Conservation (phyloP, 2,329 filamentous ascomycete species). For the Lachnellula hyalina region DNA sequence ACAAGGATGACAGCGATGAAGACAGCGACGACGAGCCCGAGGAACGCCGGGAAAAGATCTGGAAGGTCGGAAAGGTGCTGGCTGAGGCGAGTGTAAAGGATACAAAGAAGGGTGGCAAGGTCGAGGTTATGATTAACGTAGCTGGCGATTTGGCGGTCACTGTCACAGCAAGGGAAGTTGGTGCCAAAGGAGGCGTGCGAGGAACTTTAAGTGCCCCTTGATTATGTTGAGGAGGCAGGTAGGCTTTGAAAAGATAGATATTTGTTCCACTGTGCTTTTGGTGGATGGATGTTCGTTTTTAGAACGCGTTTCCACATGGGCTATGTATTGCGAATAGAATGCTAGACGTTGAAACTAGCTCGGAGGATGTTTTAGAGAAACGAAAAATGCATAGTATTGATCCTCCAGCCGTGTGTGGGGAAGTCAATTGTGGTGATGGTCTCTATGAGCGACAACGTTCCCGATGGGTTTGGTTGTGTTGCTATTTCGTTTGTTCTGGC, state of each 20-base stretch:
- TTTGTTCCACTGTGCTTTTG: not conserved
- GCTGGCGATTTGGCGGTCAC: constrained; percentile 72
- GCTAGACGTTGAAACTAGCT: not conserved
- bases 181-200: constrained; percentile 38
- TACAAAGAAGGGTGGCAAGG: constrained; percentile 81
- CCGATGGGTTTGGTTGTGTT: too few species aligned
- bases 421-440: not conserved
- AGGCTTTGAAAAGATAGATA: not conserved
- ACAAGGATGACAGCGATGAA: constrained; percentile 55
- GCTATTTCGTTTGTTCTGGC: too few species aligned
- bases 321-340: not conserved
- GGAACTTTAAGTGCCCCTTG: constrained; percentile 27
- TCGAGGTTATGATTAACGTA: constrained; percentile 92
- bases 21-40: constrained; percentile 73
- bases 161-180: constrained; percentile 78
- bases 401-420: not conserved
- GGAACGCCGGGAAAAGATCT: constrained; percentile 83
- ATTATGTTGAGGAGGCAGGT: not conserved
- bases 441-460: not conserved
- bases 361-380: not conserved
- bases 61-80: constrained; percentile 78
- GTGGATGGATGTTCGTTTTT: not conserved
- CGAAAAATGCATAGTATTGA: not conserved
- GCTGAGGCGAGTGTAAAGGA: constrained; percentile 81
- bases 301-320: not conserved